phyloP scores from a whole-genome alignment of 768 basidiomycete species.

The Clathrus columnatus region DNA sequence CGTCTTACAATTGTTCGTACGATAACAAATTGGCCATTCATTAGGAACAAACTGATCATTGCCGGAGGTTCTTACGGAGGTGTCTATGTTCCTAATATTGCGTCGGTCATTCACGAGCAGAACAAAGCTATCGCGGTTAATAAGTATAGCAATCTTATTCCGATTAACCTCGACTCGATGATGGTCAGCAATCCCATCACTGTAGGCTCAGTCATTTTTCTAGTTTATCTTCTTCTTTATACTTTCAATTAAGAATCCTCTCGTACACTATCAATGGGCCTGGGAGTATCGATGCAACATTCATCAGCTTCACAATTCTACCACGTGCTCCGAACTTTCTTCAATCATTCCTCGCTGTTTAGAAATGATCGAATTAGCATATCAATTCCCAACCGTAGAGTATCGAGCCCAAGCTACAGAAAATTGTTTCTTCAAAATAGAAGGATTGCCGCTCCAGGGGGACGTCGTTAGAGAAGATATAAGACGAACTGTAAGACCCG shows the following conservation, averaged over 20 bases:
- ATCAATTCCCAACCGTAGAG: constrained; percentile 1
- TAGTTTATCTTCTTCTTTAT: background rate
- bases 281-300: constrained; percentile 22
- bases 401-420: constrained; percentile 7
- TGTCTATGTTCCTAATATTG: constrained; percentile 28
- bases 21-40: background rate
- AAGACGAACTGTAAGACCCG: background rate
- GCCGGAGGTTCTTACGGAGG: constrained; percentile 30
- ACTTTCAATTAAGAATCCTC: constrained; percentile 17
- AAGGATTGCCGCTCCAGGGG: constrained; percentile 16
- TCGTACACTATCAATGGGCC: constrained; percentile 24
- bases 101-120: constrained; percentile 26
- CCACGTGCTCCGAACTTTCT: constrained; percentile 21
- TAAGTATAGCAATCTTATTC: constrained; percentile 15
- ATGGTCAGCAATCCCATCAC: constrained; percentile 24
- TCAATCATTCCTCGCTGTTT: constrained; percentile 21
- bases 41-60: constrained; percentile 18
- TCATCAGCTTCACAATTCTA: constrained; percentile 23
- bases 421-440: constrained; percentile 8
- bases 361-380: constrained; percentile 4
- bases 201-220: constrained; percentile 4
- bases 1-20: background rate
- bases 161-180: constrained; percentile 26
- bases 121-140: constrained; percentile 21
- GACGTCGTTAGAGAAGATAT: constrained; percentile 6